Evolutionary conservation across 768 basidiomycete species (phyloP), one percentile per base, ranked within the genome.

Genomic region (Hirschioporus abietinus): DNA sequence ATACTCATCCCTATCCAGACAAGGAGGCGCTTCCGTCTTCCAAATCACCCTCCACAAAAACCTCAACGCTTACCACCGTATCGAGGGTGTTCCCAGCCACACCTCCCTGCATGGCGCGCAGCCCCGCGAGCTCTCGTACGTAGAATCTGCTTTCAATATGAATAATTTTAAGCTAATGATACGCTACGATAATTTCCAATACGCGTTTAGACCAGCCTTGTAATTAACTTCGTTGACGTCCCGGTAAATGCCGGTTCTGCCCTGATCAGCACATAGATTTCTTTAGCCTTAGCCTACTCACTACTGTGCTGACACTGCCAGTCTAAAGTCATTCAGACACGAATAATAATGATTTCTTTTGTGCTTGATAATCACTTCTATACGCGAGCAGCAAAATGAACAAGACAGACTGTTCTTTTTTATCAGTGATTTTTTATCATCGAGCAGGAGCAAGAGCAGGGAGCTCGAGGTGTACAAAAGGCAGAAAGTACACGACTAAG

Each of bases 41-140:
- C 96, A 99, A 80, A 87, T 99, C 74, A 98, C 96, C 5, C 78
- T 96, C 68, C 96, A 99, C 84, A 99, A 99, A 83, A 99, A 99
- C 83, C 80, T 99, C 70, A 99, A 99, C 74, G 93, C 89, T 0
- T 99, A 89, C 82, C 95, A 94, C 74, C 91, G 97, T 67, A 85
- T 97, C 72, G 87, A 91, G 59, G 95, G 93, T 34, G 86, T 96
- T 27, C 79, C 84, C 20, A 91, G 85, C 71, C 96, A 98, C 72
- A 81, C 82, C n/a, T 90, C 89, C 8, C 89, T 93, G 71, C 90
- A 90, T 10, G 42, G 6, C 42, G 2, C 20, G 5, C 12, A 52
- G 42, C 4, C 42, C 42, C 42, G 42, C 42, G 42, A 52, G 12
- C 20, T 52, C 42, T 52, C 42, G 42, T 52, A 52, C 42, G 42